A percentile compares a stretch with the other conserved stretches of the same genome.
phyloP scores from a whole-genome alignment of 2,329 filamentous ascomycete species.

The Dendrostoma leiphaemia region DNA sequence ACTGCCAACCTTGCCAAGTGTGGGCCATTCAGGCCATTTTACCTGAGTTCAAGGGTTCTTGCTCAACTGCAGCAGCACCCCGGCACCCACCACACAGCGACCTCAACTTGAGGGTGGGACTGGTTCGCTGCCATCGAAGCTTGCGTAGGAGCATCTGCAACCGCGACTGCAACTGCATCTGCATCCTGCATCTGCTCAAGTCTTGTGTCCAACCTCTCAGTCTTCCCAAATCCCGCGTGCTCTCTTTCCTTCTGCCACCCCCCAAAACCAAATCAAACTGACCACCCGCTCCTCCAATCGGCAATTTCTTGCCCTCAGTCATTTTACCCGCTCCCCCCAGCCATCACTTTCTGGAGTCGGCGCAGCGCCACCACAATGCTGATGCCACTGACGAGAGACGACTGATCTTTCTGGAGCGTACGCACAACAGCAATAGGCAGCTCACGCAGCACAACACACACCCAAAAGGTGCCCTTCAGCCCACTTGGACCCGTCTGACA shows the following conservation, averaged over 20 bases:
- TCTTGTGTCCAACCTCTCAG: too few species aligned
- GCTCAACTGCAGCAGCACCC: background rate
- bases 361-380: background rate
- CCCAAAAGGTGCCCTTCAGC: too few species aligned
- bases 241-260: background rate
- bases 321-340: background rate
- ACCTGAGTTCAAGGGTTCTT: too few species aligned
- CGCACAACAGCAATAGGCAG: too few species aligned
- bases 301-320: background rate
- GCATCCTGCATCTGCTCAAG: background rate
- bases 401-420: too few species aligned
- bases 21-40: too few species aligned
- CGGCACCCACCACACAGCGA: background rate
- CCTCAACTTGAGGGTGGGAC: background rate
- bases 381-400: background rate
- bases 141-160: background rate
- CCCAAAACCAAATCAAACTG: background rate
- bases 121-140: background rate
- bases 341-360: background rate
- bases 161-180: background rate
- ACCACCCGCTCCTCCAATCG: conserved; percentile 1
- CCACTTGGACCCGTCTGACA: background rate
- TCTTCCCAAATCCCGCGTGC: background rate
- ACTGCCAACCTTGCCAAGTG: too few species aligned
- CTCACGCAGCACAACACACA: too few species aligned